Evolutionary conservation across 345 rosid species (phyloP).

Genomic region (Syzygium grande): DNA sequence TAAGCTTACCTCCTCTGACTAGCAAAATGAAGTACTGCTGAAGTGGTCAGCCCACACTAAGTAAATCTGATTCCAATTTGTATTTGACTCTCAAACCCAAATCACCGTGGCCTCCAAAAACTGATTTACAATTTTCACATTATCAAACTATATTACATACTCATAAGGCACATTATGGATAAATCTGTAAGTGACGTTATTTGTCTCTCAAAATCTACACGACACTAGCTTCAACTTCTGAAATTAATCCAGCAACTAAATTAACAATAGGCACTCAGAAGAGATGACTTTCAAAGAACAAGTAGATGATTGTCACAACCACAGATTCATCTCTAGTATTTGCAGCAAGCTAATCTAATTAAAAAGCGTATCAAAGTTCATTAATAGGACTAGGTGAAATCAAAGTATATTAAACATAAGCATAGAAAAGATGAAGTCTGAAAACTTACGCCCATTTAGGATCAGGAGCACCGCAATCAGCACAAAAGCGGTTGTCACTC

Average conservation of each 20-base stretch:
- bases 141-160: neutral
- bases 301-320: neutral
- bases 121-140: neutral
- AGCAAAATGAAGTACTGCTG: neutral
- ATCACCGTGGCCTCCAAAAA: neutral
- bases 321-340: neutral
- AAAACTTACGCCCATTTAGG: constrained; percentile 99
- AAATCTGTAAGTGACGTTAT: neutral
- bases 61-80: neutral
- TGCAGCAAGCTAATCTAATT: neutral
- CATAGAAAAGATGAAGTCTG: neutral
- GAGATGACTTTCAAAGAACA: neutral
- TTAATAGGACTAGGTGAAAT: neutral
- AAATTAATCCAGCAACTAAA: neutral
- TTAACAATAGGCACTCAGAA: neutral
- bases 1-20: neutral
- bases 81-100: neutral
- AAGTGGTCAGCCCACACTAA: neutral
- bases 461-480: constrained; percentile 95
- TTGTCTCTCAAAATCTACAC: neutral
- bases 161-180: neutral
- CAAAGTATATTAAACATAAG: neutral
- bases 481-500: constrained; percentile 79
- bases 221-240: neutral
- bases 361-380: neutral